Evolutionary conservation across 305 asterid genomes (phyloP), one percentile per base, ranked within the genome.

Genomic region (Vinca major): DNA sequence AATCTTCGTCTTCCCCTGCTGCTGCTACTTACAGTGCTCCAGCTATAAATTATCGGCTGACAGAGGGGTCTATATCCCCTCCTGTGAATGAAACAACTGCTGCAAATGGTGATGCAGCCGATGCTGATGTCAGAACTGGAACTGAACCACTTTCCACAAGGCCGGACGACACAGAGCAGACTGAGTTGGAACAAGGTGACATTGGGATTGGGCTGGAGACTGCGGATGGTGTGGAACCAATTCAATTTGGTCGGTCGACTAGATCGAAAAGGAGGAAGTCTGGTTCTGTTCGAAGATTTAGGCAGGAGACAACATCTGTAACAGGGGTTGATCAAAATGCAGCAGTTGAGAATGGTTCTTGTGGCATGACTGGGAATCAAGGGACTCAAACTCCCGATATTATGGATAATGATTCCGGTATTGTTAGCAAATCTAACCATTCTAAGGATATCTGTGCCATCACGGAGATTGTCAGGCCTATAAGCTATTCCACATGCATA

Each of bases 251-350:
- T 76, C 97, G 95, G 41, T 77, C 75, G 73, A 86, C 78, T 40
- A 96, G 98, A 69, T 91, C 98, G 63, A 92, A 62, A 71, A 84
- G 72, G 86, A 86, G 98, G 80, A 92, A 92, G 81, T 92, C 97
- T 70, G 95, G 96, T 71, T 78, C 80, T 57, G 98, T 92, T 43
- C 89, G 83, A 81, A 83, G 98, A 74, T 90, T 92, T 79, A 88
- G 68, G 80, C 83, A 78, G 82, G 91, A 84, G 65, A 68, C 79
- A 4, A 49, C 84, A 1, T 62, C 75, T 75, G 41, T 70, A 33
- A 49, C 57, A 69, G 79, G 80, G 55, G 82, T 68, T 68, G 66
- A 57, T 20, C 63, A 75, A 39, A 80, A 77, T 75, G 19, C 7
- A 7, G 83, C 81, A 36, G 66, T 64, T 37, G 54, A 7, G 3